Evolutionary conservation across 106 monocot genomes (phyloP), one percentile per base, ranked within the genome.

Genomic region (Narthecium ossifragum): DNA sequence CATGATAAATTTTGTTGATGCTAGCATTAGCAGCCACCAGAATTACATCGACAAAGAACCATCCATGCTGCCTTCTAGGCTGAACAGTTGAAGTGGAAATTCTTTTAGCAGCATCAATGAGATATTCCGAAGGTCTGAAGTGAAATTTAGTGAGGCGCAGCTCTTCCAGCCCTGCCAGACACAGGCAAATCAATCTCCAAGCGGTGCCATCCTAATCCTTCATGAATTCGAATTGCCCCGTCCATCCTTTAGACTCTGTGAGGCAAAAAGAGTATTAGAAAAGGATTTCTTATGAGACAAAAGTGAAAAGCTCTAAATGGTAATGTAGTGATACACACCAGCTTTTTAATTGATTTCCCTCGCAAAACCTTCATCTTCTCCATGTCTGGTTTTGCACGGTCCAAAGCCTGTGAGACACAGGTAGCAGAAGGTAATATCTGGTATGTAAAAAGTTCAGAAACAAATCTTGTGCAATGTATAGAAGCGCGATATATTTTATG

Each of bases 341-440:
- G 47, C 60, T 68, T 70, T 56, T 79, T 93, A 34, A 93, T 81
- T 53, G 92, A 88, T 50, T 62, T 76, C 15, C 70, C 75, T 29
- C 49, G 56, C n/a, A 60, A 53, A 49, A 68, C 38, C 38, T 80
- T 73, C 24, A 68, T 54, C 54, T 71, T 80, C 55, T 84, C 81
- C 13, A 46, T 38, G 1, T 81, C 88, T 36, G 78, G 72, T 74
- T 88, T 88, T 36, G 88, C 92, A 39, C 85, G 75, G 59, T 85
- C 84, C 67, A 93, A 46, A 51, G 92, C 79, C 88, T 92, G 43
- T n/a, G 8, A 59, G 32, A 24, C n/a, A 29, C 17, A 65, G 28
- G 38, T 43, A 34, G 11, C 38, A 25, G 13, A 53, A n/a, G 8
- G 22, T 59, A 46, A 3, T 17, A 22, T 31, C 26, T 6, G n/a